Base-by-base conservation (phyloP, 805 yeast genomes). In the Myxozyma lipomycoides region DNA sequence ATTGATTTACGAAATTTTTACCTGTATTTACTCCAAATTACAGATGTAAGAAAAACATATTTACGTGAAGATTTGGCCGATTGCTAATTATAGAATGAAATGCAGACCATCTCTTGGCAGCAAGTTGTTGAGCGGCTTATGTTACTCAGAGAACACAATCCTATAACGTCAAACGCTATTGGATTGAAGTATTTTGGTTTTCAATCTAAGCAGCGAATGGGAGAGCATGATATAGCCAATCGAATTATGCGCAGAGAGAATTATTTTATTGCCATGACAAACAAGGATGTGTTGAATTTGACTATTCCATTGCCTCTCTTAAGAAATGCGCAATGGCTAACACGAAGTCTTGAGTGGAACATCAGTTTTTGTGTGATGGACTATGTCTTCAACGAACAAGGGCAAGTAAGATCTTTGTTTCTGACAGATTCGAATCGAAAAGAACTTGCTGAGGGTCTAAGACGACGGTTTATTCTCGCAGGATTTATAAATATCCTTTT, bases 201-300 rank as follows among this genome's bases (percentile, higher is more conserved):
- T 67, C 71, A 78, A 53, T 81, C 89, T 1, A 85, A 84, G 62
- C 78, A 81, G 45, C 74, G 90, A 56, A 74, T 93, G 46, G 91
- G 86, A 62, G 95, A 98, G 3, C 96, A 90, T 66, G 93, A 84
- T 62, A 86, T 93, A 45, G 98, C 97, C 12, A 95, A 93, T 64
- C 74, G 98, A 51, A 85, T 93, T 49, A 90, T 93, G 98, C 74
- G 99, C 53, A 86, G 83, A 59, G 98, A 93, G 54, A 93, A 93
- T 64, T 93, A 90, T 66, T 76, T 89, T 75, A 88, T 93, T 64
- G 96, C 97, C 1, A 69, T 93, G 59, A 82, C 86, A 62, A 90
- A 88, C 67, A 86, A 82, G 59, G 80, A 85, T 51, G 71, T 91
- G 1, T 68, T 91, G 39, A 84, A 85, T 61, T 70, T 86, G 22